Base-by-base conservation (phyloP, 2,329 filamentous ascomycete species). In the Colletotrichum limetticola region DNA sequence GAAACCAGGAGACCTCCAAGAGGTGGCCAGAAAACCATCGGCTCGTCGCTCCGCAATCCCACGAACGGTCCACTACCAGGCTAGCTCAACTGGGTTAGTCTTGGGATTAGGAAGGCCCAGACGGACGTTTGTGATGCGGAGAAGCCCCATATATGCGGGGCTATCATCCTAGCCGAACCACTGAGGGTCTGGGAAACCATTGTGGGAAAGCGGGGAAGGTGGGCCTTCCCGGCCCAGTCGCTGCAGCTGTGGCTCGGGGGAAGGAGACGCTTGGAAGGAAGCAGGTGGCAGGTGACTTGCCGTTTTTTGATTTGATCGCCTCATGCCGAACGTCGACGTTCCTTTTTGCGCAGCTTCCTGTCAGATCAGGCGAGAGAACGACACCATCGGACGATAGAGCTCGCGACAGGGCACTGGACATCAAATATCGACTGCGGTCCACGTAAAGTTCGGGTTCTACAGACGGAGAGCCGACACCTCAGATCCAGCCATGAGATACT, bases 21-120 rank as follows among this genome's bases (percentile, higher is more conserved):
- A n/a, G 37, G 37, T 49, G 58, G 30, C 28, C 22, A 68, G 58
- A 42, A 64, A 30, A 16, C 32, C 61, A 35, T 59, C 70, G 71
- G 71, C 71, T 73, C 66, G 71, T 73, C 71, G 71, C 66, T 57
- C 71, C 71, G 71, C 46, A 52, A 42, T 61, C 56, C 71, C 66
- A 70, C 28, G 24, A 22, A n/a, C 19, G 60, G 5, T 16, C 60
- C 60, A 53, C 46, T 24, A 2, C 0, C 0, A 0, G 2, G 2
- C 30, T 52, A 65, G 7, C 66, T 24, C 2, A 4, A 30, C 30
- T 2, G 5, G 55, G 66, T 37, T 70, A 72, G 70, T 22, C 5
- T 5, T 2, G 1, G n/a, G n/a, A 22, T 14, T 14, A n/a, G n/a
- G 24, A 2, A 19, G 70, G 70, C 66, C 70, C 66, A 52, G 56